A percentile compares a stretch with the other conserved stretches of the same genome.
Evolutionary conservation across 345 rosid genomes (phyloP).

Genomic region (Lumnitzera littorea): DNA sequence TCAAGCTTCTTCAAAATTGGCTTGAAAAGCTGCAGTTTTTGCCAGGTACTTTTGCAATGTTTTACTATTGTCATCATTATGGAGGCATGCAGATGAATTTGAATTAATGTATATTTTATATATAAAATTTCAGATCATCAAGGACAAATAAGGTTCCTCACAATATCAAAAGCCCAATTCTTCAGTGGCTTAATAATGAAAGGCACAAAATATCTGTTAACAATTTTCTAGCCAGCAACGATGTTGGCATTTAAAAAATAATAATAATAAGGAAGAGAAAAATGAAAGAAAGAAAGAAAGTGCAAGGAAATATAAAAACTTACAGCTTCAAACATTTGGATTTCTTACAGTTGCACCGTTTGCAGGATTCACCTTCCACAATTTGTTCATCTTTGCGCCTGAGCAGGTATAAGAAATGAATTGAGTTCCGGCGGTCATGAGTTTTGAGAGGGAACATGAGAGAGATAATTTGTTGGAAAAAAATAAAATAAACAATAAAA

Average conservation of each 20-base stretch:
- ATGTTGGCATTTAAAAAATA: background rate
- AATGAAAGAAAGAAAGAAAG: background rate
- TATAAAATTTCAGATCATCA: too few species aligned
- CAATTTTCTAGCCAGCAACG: background rate
- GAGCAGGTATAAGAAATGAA: slow-evolving; percentile 1
- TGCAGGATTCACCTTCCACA: slow-evolving; percentile 68
- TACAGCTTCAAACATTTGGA: slow-evolving; percentile 98
- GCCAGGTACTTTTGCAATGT: too few species aligned
- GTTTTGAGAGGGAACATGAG: background rate
- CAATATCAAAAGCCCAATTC: too few species aligned
- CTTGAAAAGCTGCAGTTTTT: too few species aligned
- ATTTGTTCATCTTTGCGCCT: slow-evolving; percentile 57
- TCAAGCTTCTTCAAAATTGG: too few species aligned
- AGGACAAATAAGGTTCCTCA: too few species aligned
- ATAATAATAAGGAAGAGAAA: too few species aligned
- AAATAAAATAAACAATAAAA: slow-evolving; percentile 2
- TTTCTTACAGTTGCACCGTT: slow-evolving; percentile 94
- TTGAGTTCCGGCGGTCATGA: background rate
- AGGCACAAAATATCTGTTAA: too few species aligned
- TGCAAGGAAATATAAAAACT: slow-evolving; percentile 17
- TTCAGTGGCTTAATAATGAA: too few species aligned
- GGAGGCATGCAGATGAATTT: too few species aligned
- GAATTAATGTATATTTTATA: too few species aligned
- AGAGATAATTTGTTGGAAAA: background rate
- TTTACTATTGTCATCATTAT: too few species aligned